These are phyloP conservation scores for Aureobasidium sp. DNA, from an alignment of 2,329 filamentous ascomycete species.

Conservation along the genomic window DNA sequence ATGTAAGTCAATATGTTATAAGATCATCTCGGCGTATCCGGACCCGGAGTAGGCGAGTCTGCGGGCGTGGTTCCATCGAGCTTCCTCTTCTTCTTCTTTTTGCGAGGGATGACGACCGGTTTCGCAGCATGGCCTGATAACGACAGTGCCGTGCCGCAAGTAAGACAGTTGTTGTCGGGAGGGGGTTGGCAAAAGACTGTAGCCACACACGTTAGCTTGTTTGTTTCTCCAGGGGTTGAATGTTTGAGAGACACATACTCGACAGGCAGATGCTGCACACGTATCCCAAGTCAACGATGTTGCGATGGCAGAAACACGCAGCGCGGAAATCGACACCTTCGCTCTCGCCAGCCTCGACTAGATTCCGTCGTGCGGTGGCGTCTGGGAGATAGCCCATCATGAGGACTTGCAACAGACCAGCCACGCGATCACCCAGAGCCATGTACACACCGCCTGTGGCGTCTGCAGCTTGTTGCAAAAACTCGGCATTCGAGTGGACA, in stretches of 20 bases:
- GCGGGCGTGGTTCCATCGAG: conserved; percentile 16
- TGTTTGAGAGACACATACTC: conserved; percentile 40
- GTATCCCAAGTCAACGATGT: conserved; percentile 83
- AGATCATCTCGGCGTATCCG: neutral
- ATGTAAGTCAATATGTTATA: neutral
- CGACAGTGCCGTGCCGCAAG: conserved; percentile 71
- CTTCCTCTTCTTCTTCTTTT: conserved; percentile 60
- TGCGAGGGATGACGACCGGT: conserved; percentile 63
- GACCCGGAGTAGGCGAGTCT: conserved; percentile 2
- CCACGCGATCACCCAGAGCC: conserved; percentile 34
- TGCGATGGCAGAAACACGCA: conserved; percentile 94
- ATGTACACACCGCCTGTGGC: conserved; percentile 63
- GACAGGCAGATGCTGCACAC: conserved; percentile 95
- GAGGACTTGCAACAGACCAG: conserved; percentile 76
- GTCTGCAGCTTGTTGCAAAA: conserved; percentile 83
- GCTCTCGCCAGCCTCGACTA: conserved; percentile 66
- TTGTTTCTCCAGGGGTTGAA: no score
- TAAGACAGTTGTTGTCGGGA: conserved; percentile 62
- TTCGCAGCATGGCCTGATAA: conserved; percentile 67
- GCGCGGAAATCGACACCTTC: conserved; percentile 91
- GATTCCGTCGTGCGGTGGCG: conserved; percentile 49
- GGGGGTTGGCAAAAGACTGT: conserved; percentile 65
- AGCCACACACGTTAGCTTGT: neutral
- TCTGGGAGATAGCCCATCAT: conserved; percentile 91
- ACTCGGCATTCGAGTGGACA: conserved; percentile 64